Evolutionary conservation across 805 yeast genomes (phyloP), one percentile per base, ranked within the genome.

Genomic region (Vanderwaltozyma yarrowii): DNA sequence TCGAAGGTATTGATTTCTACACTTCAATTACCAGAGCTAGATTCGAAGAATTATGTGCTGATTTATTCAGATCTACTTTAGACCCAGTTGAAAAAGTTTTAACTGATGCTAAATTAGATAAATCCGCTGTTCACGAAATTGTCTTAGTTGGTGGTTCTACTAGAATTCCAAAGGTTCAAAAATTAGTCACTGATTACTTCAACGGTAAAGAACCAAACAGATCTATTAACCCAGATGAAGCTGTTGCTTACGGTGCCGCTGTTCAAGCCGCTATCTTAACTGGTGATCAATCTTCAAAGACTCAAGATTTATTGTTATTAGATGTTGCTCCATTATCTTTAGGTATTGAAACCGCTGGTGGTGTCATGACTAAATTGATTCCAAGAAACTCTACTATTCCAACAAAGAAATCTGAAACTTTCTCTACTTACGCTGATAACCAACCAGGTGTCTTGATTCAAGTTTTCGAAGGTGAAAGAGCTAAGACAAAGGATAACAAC

Each of bases 301-400:
- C 96, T 51, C 96, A 89, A 74, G 97, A 88, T 66, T 74, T 88
- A 66, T 76, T 92, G 65, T 78, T 89, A 64, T 81, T 92, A 66
- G 98, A 89, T 78, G 98, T 89, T 68, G 95, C 96, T 65, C 97
- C 98, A 68, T 78, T 89, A 65, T 88, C 97, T 45, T 69, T 89
- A 59, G 98, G 98, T 81, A 89, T 89, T 69, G 97, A 89, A 76
- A 89, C 96, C 60, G 95, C 96, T 65, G 97, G 98, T 79, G 97
- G 97, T 81, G 92, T 88, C 70, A 88, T 89, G 95, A 88, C 97
- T 69, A 86, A 86, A 73, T 83, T 89, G 72, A 89, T 89, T 60
- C 95, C 96, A 73, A 83, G 98, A 77, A 89, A 89, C 83, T 82
- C 96, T 44, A 88, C 97, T 48, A 87, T 89, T 56, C 98, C 98